Evolutionary conservation across 805 yeast species (phyloP), one percentile per base, ranked within the genome.

Genomic region (Candida anglica): DNA sequence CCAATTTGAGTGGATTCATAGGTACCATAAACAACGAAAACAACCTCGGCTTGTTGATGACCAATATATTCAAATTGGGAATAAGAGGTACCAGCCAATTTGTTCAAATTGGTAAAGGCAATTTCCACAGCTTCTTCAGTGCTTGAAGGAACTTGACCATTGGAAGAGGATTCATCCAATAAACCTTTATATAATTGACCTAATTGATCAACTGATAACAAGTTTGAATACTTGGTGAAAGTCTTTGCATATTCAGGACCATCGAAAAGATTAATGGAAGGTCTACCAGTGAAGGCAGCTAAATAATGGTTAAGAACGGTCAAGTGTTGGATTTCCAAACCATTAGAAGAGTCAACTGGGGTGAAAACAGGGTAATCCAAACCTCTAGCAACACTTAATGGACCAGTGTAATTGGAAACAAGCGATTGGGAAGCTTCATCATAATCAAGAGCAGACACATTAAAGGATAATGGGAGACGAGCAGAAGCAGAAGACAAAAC

Each of bases 1-100:
- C 73, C 47, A 26, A 85, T 69, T 36, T 76, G 60, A 36, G 77
- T 66, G 13, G 82, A 63, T 53, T 83, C 88, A 27, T 72, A 59
- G 26, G 93, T 69, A 16, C 96, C 95, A 44, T 83, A 79, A n/a
- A 80, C 69, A 21, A 88, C 91, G 55, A 85, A 80, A n/a, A 89
- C 85, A 16, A 82, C 76, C 28, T 75, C 75, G 6, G 95, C 81
- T 36, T 67, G 58, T 7, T 56, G 53, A 34, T 67, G 66, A 34
- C 96, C 96, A 39, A 55, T 61, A 59, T 81, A 86, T 57, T 85
- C 86, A 50, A 85, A 83, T 18, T 81, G 77, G 30, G 69, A 58
- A 52, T 75, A 76, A 13, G 57, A 41, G 11, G 82, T 66, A 22
- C 79, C 81, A 14, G 78, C 59, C n/a, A 69, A 55, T 14, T 60